These are phyloP conservation scores for Candida germanica DNA, from an alignment of 805 yeast species.

Conservation along the genomic window DNA sequence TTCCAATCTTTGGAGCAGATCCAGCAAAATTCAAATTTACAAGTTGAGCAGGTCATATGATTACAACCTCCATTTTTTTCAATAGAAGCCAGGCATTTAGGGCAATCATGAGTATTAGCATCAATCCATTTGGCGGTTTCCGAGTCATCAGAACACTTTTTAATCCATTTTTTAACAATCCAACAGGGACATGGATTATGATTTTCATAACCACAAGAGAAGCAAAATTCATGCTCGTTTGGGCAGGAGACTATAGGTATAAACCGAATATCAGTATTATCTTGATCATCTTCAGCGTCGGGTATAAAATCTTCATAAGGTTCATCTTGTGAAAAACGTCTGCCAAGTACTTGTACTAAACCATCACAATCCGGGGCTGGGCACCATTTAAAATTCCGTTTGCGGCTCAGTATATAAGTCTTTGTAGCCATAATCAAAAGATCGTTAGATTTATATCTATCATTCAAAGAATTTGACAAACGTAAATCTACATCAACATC, in stretches of 20 bases:
- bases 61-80: slow-evolving; percentile 97
- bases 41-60: slow-evolving; percentile 86
- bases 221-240: slow-evolving; percentile 72
- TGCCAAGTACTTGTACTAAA: slow-evolving; percentile 41
- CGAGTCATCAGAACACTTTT: slow-evolving; percentile 79
- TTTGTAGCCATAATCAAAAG: slow-evolving; percentile 38
- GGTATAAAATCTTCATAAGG: slow-evolving; percentile 6
- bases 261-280: slow-evolving; percentile 10
- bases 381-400: slow-evolving; percentile 65
- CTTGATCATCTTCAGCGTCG: slow-evolving; percentile 18
- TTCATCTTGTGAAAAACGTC: neutral
- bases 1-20: slow-evolving; percentile 79
- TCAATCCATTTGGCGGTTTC: slow-evolving; percentile 87
- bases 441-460: slow-evolving; percentile 27
- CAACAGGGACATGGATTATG: slow-evolving; percentile 86
- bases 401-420: slow-evolving; percentile 44
- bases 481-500: too few relatives aligned
- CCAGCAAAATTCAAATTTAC: slow-evolving; percentile 88
- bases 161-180: slow-evolving; percentile 66
- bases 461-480: too few relatives aligned
- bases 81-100: slow-evolving; percentile 72
- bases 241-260: slow-evolving; percentile 72
- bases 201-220: slow-evolving; percentile 66
- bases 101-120: slow-evolving; percentile 82
- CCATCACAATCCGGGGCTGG: slow-evolving; percentile 78